phyloP scores from a whole-genome alignment of 148 eudicot genomes.

The Rhododendron vialii region DNA sequence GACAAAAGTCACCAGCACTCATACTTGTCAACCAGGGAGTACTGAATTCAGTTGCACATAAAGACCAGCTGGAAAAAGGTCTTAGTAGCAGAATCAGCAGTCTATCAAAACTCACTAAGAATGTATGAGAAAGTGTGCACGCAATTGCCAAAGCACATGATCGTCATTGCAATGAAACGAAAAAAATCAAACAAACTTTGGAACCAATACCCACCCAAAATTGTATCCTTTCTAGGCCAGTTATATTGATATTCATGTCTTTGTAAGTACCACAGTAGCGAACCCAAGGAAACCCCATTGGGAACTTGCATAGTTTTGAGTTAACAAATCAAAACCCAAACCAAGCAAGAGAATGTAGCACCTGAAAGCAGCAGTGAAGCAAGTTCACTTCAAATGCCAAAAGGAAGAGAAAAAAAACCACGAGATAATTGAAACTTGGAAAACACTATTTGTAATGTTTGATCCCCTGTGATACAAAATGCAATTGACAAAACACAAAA shows the following conservation, averaged over 20 bases:
- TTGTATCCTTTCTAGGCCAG: slow-evolving; percentile 86
- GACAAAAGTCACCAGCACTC: not conserved
- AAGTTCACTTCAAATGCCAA: not conserved
- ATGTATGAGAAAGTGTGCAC: not conserved
- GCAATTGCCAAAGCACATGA: not conserved
- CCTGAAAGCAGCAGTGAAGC: not conserved
- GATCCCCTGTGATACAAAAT: not conserved
- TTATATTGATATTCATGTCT: slow-evolving; percentile 62
- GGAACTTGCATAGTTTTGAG: slow-evolving; percentile 51
- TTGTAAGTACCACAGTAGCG: slow-evolving; percentile 75
- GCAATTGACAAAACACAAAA: not conserved
- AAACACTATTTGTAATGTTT: not conserved
- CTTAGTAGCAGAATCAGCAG: not conserved
- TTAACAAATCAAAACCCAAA: not conserved
- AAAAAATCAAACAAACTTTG: slow-evolving; percentile 32
- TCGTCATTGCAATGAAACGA: not conserved
- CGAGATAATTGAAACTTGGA: no score
- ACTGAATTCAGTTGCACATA: no score
- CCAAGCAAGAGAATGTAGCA: not conserved
- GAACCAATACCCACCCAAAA: slow-evolving; percentile 47
- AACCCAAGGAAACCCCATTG: slow-evolving; percentile 93
- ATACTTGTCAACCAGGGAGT: not conserved
- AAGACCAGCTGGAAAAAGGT: not conserved
- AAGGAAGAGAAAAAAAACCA: not conserved
- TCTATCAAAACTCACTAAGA: not conserved